Base-by-base conservation (phyloP, 352 stramenopile species). In the Elongisporangium undulatum region DNA sequence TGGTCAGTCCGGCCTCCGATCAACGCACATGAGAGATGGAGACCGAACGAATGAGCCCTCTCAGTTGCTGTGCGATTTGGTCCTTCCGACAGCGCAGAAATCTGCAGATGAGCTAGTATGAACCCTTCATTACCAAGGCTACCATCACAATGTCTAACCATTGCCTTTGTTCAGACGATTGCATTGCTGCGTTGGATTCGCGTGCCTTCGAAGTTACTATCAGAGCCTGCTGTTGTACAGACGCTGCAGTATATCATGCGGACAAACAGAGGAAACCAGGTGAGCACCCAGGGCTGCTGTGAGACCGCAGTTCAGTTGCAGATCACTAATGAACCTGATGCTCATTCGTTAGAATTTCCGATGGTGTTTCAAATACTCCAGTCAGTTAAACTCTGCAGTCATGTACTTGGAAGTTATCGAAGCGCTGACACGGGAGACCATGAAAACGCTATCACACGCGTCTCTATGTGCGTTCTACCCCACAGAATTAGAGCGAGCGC, bases 401-500 rank as follows among this genome's bases (percentile, higher is more conserved):
- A 53, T 21, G 12, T 59, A 49, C 22, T 20, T n/a, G 16, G 54
- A 53, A 22, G 55, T 39, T 39, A 55, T 67, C 15, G 59, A 64
- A 48, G 20, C 55, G 12, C 23, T 62, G 16, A 9, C 53, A 38
- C 20, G 54, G 8, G 51, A 75, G 41, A 53, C 66, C 5, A 24
- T 69, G 5, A 55, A 72, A 39, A 63, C 64, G 2, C 52, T 75
- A 2, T 34, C 64, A 2, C 24, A 68, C 4, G 55, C 59, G 39
- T 53, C 65, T 9, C n/a, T 68, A 8, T 24, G 24, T 10, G 62
- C 60, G 34, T 51, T 75, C 12, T 72, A 75, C 51, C 51, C 68
- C n/a, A 53, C 22, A 10, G 13, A 51, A 4, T 22, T 29, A 21
- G 55, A 69, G 22, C 53, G 58, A 16, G 24, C 71, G 24, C 19